Evolutionary conservation across 2,329 filamentous ascomycete species (phyloP).

Genomic region (Ophiocordyceps australis): DNA sequence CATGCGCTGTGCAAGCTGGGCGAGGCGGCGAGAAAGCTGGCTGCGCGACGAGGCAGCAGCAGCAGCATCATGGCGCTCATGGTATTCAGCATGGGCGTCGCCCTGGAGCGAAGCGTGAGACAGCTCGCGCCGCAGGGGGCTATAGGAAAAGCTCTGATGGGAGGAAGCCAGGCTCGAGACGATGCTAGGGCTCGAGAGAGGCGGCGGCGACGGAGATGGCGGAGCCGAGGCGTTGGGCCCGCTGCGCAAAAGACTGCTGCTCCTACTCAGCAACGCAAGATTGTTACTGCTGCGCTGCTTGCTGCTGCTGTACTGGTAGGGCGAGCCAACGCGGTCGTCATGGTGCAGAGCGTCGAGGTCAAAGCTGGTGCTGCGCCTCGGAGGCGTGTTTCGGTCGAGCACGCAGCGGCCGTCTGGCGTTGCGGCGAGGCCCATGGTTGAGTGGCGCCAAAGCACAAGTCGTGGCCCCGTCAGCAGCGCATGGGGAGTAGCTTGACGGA

Average conservation of each 20-base stretch:
- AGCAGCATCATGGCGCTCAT: too few relatives aligned
- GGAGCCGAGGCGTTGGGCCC: not conserved
- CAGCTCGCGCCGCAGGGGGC: conserved; percentile 12
- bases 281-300: conserved; percentile 2
- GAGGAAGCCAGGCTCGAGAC: conserved; percentile 14
- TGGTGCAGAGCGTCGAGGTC: too few relatives aligned
- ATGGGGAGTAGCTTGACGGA: too few relatives aligned
- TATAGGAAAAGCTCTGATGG: conserved; percentile 8
- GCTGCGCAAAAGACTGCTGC: too few relatives aligned
- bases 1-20: conserved; percentile 19
- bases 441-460: too few relatives aligned
- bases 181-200: conserved; percentile 14
- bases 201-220: conserved; percentile 8
- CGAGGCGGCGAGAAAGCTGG: conserved; percentile 23
- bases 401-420: too few relatives aligned
- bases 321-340: too few relatives aligned
- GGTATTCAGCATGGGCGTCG: too few relatives aligned
- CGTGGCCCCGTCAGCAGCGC: too few relatives aligned
- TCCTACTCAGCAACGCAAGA: conserved; percentile 1
- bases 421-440: too few relatives aligned
- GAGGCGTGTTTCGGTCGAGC: too few relatives aligned
- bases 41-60: conserved; percentile 16
- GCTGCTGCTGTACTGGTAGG: conserved; percentile 4
- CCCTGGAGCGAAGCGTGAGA: conserved; percentile 3
- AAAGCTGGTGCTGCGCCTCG: too few relatives aligned